A percentile compares a stretch with the other conserved stretches of the same genome.
These are phyloP conservation scores for Yarrowia sp. DNA, from an alignment of 805 yeast genomes.

Conservation along the genomic window DNA sequence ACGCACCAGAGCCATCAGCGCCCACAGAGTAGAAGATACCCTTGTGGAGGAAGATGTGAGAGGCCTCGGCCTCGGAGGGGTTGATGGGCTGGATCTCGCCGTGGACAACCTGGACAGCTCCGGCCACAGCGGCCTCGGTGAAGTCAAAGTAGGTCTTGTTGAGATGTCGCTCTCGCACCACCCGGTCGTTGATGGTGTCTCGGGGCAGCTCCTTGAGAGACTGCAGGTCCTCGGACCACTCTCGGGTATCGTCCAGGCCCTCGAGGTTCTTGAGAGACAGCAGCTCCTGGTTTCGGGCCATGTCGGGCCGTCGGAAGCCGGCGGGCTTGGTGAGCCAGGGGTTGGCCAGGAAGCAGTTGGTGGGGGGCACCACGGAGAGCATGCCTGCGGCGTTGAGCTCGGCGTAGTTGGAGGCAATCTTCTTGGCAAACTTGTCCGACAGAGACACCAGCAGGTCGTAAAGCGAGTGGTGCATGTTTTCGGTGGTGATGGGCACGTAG, in stretches of 20 bases:
- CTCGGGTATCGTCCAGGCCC: slow-evolving; percentile 65
- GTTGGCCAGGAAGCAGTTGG: slow-evolving; percentile 63
- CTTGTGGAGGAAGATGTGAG: slow-evolving; percentile 75
- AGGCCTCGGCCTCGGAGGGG: slow-evolving; percentile 68
- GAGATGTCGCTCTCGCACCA: slow-evolving; percentile 76
- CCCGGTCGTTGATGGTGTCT: slow-evolving; percentile 65
- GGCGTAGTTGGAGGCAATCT: slow-evolving; percentile 60
- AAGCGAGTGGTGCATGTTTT: slow-evolving; percentile 55
- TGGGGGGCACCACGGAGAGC: slow-evolving; percentile 58
- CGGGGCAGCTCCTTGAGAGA: slow-evolving; percentile 73
- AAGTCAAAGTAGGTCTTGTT: slow-evolving; percentile 78
- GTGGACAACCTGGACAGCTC: slow-evolving; percentile 76
- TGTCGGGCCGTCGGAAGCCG: slow-evolving; percentile 58
- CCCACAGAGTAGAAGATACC: slow-evolving; percentile 89
- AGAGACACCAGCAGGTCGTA: slow-evolving; percentile 65
- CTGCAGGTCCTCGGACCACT: slow-evolving; percentile 93
- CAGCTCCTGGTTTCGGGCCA: slow-evolving; percentile 65
- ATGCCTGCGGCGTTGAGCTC: slow-evolving; percentile 49
- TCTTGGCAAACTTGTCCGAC: slow-evolving; percentile 67
- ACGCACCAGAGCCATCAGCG: slow-evolving; percentile 70
- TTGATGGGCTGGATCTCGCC: slow-evolving; percentile 82
- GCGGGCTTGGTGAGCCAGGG: slow-evolving; percentile 75
- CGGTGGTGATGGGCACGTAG: slow-evolving; percentile 25
- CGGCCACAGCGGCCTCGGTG: slow-evolving; percentile 73
- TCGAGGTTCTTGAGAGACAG: slow-evolving; percentile 63